Evolutionary conservation across 257 asterid genomes (phyloP), one percentile per base, ranked within the genome.

Genomic region (Solanum rostratum): DNA sequence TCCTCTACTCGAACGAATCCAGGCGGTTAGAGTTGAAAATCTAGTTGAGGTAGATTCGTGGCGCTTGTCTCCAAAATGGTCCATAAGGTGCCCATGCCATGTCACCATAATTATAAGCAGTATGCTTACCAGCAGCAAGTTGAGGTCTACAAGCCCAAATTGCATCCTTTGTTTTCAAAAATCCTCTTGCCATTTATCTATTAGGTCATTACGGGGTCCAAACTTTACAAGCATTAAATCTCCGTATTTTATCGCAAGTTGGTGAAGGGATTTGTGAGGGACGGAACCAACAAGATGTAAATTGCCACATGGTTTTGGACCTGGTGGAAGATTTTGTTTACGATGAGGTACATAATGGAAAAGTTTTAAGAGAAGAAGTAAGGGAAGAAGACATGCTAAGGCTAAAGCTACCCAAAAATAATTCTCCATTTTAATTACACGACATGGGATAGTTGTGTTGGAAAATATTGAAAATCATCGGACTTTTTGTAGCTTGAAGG

Each of bases 241-340:
- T 52, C 91, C 92, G 20, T 89, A 87, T 54, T 65, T 89, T 74
- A 54, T 68, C 30, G 89, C 55, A n/a, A 88, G 80, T 15, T 24
- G 24, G 78, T 86, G 84, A 13, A 88, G 81, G 22, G 84, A 74
- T 86, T 14, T 50, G 49, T 86, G 89, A 2, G 87, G 89, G 54
- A 63, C 33, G 1, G 87, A 80, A 18, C 86, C 86, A 20, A 88
- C 37, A 30, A 86, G 90, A 84, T 79, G 73, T 22, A 89, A 43
- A 65, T 88, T 89, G 29, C 92, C 93, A 5, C 91, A 89, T 73
- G 92, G 90, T 10, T 81, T 87, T 6, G 92, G 92, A 8, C 92
- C 91, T 2, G 89, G 92, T 10, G 92, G 90, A 14, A 41, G 80
- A 71, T 71, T 71, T 71, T 71, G 80, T 71, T 43, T 71, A 12